Base-by-base conservation (phyloP, 768 basidiomycete species). In the Kwoniella dejecticola region DNA sequence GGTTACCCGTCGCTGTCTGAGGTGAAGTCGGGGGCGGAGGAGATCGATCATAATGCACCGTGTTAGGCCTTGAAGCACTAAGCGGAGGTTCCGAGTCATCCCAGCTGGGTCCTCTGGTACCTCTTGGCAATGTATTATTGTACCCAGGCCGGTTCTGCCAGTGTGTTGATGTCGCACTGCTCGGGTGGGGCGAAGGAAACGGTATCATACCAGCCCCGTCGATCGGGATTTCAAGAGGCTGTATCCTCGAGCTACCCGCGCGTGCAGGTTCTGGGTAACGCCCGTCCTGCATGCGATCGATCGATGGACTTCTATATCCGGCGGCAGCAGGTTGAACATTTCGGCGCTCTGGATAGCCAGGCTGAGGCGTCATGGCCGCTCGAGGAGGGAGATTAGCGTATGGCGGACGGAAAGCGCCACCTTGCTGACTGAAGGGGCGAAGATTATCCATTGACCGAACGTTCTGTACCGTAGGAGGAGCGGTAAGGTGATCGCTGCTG, bases 391-490 rank as follows among this genome's bases (percentile, higher is more conserved):
- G 50, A 42, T 64, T 61, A 29, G 58, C 57, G 38, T 67, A 71
- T 8, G 68, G 67, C n/a, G 62, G 70, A 1, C 62, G 60, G 65
- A 60, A 44, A 41, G 60, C 10, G 55, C 57, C 29, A 12, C 47
- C 41, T 31, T 45, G 55, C 19, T 53, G 42, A 41, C 40, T 21
- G 19, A 57, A 59, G 2, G 64, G 69, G 19, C 73, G 66, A 1
- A 75, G 57, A 49, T 66, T 75, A 27, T 72, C 73, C 64, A 72
- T 67, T 4, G 73, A 75, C 19, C 73, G 54, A 11, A 57, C 67
- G 30, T 62, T 60, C 33, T 70, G 62, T 13, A 74, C 36, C 7
- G 66, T 33, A 5, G 67, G 54, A 24, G 64, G 57, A 17, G 58
- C 46, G 10, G 31, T 36, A 21, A 59, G 52, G 19, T 45, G 40